These are phyloP conservation scores for Erythrobasidium hasegawianum DNA, from an alignment of 1,284 basidiomycete genomes.

Conservation along the genomic window DNA sequence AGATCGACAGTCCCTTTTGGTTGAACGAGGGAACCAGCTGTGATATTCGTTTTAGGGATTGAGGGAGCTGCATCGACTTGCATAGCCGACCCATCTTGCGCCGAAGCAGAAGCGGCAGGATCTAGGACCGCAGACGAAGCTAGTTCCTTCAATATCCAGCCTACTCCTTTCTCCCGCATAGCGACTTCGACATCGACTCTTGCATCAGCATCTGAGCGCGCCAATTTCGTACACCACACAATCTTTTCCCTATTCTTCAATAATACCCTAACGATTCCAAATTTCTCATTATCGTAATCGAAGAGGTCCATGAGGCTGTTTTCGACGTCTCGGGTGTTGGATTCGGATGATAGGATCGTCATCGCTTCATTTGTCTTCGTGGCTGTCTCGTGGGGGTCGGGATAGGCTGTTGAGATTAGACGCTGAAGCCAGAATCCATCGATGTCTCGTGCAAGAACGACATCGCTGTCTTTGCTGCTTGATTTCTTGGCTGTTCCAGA, in stretches of 20 bases:
- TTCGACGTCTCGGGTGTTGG: slow-evolving; percentile 86
- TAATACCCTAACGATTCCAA: slow-evolving; percentile 84
- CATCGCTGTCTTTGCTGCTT: slow-evolving; percentile 56
- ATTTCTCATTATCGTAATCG: slow-evolving; percentile 88
- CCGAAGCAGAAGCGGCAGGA: slow-evolving; percentile 60
- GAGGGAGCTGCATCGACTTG: slow-evolving; percentile 46
- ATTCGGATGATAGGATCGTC: slow-evolving; percentile 78
- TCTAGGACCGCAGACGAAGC: not conserved
- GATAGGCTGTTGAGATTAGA: slow-evolving; percentile 81
- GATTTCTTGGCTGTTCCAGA: slow-evolving; percentile 54
- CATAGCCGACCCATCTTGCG: slow-evolving; percentile 58
- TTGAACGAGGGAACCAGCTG: slow-evolving; percentile 72
- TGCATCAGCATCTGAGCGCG: slow-evolving; percentile 83
- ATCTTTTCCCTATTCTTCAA: slow-evolving; percentile 94
- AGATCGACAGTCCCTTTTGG: slow-evolving; percentile 85
- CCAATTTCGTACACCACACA: slow-evolving; percentile 97
- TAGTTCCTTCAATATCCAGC: slow-evolving; percentile 89
- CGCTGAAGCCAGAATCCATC: slow-evolving; percentile 99
- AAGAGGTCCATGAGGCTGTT: slow-evolving; percentile 97
- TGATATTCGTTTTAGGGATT: slow-evolving; percentile 50
- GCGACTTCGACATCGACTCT: slow-evolving; percentile 92
- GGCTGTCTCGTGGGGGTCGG: slow-evolving; percentile 89
- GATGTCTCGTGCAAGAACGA: slow-evolving; percentile 79
- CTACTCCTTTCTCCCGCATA: slow-evolving; percentile 95
- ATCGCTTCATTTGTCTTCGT: slow-evolving; percentile 86